phyloP scores from a whole-genome alignment of 78 protist species.

The Monosiga brevicollis region DNA sequence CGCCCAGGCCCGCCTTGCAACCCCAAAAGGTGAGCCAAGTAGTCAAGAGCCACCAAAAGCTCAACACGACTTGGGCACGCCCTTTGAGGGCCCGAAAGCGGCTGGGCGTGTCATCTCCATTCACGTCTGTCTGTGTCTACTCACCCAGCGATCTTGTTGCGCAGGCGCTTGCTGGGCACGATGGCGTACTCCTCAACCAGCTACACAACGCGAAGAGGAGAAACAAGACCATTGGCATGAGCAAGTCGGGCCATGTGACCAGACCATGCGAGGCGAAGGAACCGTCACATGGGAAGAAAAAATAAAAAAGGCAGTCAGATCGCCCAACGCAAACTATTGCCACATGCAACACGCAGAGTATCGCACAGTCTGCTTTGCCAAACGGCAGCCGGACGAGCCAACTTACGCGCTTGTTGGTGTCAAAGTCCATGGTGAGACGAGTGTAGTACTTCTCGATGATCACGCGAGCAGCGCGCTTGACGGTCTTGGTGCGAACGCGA shows the following conservation, averaged over 20 bases:
- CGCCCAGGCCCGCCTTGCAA: too few relatives aligned
- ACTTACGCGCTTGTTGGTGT: constrained; percentile 96
- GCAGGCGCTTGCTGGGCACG: constrained; percentile 96
- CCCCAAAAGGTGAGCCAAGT: too few relatives aligned
- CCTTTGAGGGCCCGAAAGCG: too few relatives aligned
- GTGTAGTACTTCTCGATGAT: constrained; percentile 98
- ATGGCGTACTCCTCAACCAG: constrained; percentile 84
- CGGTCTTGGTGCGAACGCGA: constrained; percentile 98
- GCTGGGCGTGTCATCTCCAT: too few relatives aligned
- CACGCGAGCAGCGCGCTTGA: constrained; percentile 95
- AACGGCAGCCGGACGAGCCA: too few relatives aligned
- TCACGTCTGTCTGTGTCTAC: too few relatives aligned
- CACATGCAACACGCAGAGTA: not conserved
- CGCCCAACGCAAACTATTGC: not conserved
- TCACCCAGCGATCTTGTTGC: constrained; percentile 99
- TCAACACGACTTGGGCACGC: too few relatives aligned
- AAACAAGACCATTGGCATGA: too few relatives aligned
- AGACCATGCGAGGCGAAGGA: not conserved
- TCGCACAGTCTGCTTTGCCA: not conserved
- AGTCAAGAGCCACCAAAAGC: too few relatives aligned
- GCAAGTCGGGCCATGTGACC: too few relatives aligned
- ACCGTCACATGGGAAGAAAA: not conserved
- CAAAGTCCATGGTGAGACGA: constrained; percentile 93
- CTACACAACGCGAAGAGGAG: not conserved
- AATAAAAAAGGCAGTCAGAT: constrained; percentile 2